phyloP scores from a whole-genome alignment of 2,329 filamentous ascomycete species.

The Graphilbum fragrans region DNA sequence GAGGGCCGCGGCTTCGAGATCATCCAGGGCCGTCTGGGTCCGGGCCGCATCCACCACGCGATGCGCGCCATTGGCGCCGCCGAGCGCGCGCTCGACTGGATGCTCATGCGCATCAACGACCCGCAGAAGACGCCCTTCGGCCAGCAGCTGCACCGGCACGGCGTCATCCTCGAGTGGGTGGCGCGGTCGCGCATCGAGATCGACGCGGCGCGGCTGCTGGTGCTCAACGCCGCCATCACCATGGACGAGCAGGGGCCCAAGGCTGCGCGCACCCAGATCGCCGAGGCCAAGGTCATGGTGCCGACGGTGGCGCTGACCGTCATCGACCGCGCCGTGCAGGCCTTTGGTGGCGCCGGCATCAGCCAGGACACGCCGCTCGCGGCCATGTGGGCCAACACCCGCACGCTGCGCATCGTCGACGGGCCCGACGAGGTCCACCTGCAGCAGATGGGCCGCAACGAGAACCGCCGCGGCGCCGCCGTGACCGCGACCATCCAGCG shows the following conservation, averaged over 20 bases:
- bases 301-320: slow-evolving; percentile 72
- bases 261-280: slow-evolving; percentile 82
- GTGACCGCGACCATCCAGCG: slow-evolving; percentile 48
- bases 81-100: slow-evolving; percentile 86
- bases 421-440: slow-evolving; percentile 94
- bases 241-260: slow-evolving; percentile 89
- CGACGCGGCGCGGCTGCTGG: slow-evolving; percentile 77
- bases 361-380: slow-evolving; percentile 91
- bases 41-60: slow-evolving; percentile 92
- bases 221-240: slow-evolving; percentile 88
- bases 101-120: slow-evolving; percentile 91
- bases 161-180: slow-evolving; percentile 90
- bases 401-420: slow-evolving; percentile 78
- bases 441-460: slow-evolving; percentile 67
- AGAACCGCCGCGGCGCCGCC: slow-evolving; percentile 57
- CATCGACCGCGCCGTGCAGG: slow-evolving; percentile 89
- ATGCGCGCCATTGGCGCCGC: slow-evolving; percentile 91
- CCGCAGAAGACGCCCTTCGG: slow-evolving; percentile 83
- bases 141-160: slow-evolving; percentile 75
- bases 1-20: slow-evolving; percentile 95
- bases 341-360: slow-evolving; percentile 82
- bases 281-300: slow-evolving; percentile 86
- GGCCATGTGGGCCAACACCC: slow-evolving; percentile 65
- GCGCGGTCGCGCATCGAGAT: slow-evolving; percentile 89
- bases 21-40: slow-evolving; percentile 91